Conservation (phyloP, 148 eudicot genomes). For the Rhododendron griersonianum region DNA sequence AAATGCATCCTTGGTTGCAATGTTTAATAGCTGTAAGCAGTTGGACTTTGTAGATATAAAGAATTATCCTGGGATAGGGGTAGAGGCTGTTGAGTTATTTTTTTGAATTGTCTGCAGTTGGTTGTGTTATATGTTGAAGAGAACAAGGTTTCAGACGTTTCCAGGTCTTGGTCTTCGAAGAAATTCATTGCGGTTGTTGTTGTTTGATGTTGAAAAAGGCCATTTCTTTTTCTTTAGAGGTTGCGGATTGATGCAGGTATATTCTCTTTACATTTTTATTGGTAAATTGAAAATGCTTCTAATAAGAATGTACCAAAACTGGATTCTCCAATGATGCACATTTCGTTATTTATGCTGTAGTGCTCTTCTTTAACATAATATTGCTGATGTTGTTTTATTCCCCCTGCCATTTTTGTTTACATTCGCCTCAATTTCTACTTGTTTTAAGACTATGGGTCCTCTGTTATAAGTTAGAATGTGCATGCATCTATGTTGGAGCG, state of each 20-base stretch:
- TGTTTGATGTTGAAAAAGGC: not conserved
- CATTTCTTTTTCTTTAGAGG: not conserved
- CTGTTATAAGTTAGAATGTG: no score
- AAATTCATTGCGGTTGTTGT: constrained; percentile 20
- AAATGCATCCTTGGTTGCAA: constrained; percentile 13
- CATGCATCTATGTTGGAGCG: no score
- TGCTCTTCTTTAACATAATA: no score
- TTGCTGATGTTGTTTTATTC: no score
- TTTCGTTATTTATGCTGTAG: no score
- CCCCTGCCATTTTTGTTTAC: no score
- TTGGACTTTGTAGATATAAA: constrained; percentile 39
- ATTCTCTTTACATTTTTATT: not conserved
- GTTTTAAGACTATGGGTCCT: no score
- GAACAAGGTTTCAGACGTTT: constrained; percentile 34
- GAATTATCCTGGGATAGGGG: constrained; percentile 30
- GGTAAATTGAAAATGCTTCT: not conserved
- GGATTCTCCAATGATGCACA: not conserved
- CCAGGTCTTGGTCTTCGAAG: constrained; percentile 18
- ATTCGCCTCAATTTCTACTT: no score
- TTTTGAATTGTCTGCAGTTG: constrained; percentile 23
- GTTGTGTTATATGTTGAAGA: constrained; percentile 37
- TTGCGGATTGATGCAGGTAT: not conserved
- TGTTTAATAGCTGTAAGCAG: constrained; percentile 25
- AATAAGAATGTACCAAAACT: not conserved
- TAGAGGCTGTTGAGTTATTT: constrained; percentile 33